These are phyloP conservation scores for Termitomyces sp. DNA, from an alignment of 768 basidiomycete species.

Conservation along the genomic window DNA sequence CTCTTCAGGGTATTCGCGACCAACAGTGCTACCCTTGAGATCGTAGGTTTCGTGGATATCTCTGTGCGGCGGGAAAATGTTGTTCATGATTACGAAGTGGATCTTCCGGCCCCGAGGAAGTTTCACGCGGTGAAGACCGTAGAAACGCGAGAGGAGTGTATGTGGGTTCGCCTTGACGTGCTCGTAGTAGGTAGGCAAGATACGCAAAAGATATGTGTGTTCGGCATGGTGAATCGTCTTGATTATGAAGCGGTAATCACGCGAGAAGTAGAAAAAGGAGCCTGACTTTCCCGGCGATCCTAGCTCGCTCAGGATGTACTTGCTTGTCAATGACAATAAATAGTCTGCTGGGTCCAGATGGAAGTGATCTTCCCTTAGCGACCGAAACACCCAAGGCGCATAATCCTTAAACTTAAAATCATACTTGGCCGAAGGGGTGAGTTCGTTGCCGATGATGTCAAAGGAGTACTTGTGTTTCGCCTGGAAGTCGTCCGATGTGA, in stretches of 20 bases:
- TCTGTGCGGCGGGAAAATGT: slow-evolving; percentile 94
- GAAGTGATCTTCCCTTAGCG: slow-evolving; percentile 90
- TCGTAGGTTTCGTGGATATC: slow-evolving; percentile 98
- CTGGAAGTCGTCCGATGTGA: slow-evolving; percentile 82
- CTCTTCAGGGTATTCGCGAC: slow-evolving; percentile 82
- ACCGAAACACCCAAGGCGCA: slow-evolving; percentile 96
- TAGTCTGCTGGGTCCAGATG: slow-evolving; percentile 97
- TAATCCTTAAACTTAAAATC: slow-evolving; percentile 99
- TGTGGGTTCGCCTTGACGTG: slow-evolving; percentile 91
- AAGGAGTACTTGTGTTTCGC: slow-evolving; percentile 94
- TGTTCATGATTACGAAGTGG: slow-evolving; percentile 99
- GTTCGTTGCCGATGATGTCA: slow-evolving; percentile 96
- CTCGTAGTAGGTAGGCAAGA: slow-evolving; percentile 77
- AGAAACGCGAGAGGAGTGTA: slow-evolving; percentile 89
- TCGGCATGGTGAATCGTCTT: slow-evolving; percentile 96
- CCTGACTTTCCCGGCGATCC: slow-evolving; percentile 98
- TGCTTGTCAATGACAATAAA: slow-evolving; percentile 90
- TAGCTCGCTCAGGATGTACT: slow-evolving; percentile 96
- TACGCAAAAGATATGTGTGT: slow-evolving; percentile 85
- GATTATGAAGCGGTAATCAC: slow-evolving; percentile 99
- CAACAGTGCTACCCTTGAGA: slow-evolving; percentile 91
- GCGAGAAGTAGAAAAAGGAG: slow-evolving; percentile 98
- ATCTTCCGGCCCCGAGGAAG: slow-evolving; percentile 91
- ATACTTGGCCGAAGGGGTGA: slow-evolving; percentile 96
- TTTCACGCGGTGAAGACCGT: slow-evolving; percentile 96